Base-by-base conservation (phyloP, 768 basidiomycete species). In the Pleurotus eryngii region DNA sequence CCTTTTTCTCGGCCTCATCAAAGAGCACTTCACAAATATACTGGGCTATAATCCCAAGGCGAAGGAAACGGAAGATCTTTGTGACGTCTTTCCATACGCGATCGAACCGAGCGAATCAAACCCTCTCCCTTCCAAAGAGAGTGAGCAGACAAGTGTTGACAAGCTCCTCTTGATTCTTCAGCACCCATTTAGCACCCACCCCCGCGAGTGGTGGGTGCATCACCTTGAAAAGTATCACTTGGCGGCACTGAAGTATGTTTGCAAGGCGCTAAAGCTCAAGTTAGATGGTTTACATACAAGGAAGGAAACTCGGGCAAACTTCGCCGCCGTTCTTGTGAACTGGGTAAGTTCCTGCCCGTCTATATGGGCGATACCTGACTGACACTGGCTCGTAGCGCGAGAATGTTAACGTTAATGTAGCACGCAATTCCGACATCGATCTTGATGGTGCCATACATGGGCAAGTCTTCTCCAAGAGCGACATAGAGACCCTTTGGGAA, bases 1-100 rank as follows among this genome's bases (percentile, higher is more conserved):
- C 35, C 55, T 56, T 30, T 46, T 42, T n/a, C 45, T 43, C 26
- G 55, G 55, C 8, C 42, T 56, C 12, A 46, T 56, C 14, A 56
- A 46, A 30, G 43, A 46, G 9, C 55, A 56, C 42, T 56, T 56
- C 30, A 5, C 6, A 11, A 30, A 43, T 20, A 45, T 56, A 12
- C 55, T 56, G 5, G 55, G 55, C 6, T 56, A 45, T 45, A 24
- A 46, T 17, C 55, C 43, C 3, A 51, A 51, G 37, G 14, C 14
- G n/a, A 39, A 35, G 22, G 22, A 9, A 15, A 14, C 5, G n/a
- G 22, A 22, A 47, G 9, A 12, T 35, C 9, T 51, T 14, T 15
- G 12, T 15, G 9, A 9, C 5, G 12, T n/a, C 27, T 20, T 35
- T 14, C 27, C n/a, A 27, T 27, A 24, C 15, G 2, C 37, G 22